Conservation (phyloP, 2,329 filamentous ascomycete genomes). For the Rhynchosporium graminicola region DNA sequence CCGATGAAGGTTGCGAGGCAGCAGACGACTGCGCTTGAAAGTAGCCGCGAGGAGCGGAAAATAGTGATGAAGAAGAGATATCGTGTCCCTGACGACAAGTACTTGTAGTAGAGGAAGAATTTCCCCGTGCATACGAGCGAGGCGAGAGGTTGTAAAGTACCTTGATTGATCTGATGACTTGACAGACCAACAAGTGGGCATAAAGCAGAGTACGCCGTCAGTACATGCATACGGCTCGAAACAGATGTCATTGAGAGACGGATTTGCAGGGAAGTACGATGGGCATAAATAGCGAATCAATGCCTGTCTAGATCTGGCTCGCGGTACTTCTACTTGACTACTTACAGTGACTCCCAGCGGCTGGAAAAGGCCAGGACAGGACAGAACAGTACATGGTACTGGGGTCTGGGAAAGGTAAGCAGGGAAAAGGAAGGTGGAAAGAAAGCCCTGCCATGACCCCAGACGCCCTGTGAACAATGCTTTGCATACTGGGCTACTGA, state of each 20-base stretch:
- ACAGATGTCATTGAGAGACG: conserved; percentile 33
- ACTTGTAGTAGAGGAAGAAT: background rate
- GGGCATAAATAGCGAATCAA: conserved; percentile 26
- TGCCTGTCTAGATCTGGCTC: conserved; percentile 39
- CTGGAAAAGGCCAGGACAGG: conserved; percentile 45
- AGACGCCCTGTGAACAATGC: conserved; percentile 23
- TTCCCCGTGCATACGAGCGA: conserved; percentile 5
- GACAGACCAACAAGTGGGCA: conserved; percentile 28
- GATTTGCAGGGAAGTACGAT: conserved; percentile 32
- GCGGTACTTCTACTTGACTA: conserved; percentile 42
- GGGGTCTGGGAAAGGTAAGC: background rate
- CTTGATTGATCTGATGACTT: conserved; percentile 37
- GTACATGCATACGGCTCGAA: conserved; percentile 37
- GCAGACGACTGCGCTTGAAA: conserved; percentile 19
- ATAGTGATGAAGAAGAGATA: conserved; percentile 16
- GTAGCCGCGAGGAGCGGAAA: conserved; percentile 11
- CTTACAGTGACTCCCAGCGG: conserved; percentile 49
- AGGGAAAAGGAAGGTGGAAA: background rate
- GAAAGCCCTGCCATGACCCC: conserved; percentile 9
- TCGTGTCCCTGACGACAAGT: background rate
- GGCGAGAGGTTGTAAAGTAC: conserved; percentile 16
- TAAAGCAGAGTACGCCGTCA: conserved; percentile 34
- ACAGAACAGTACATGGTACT: background rate
- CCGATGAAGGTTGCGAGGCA: conserved; percentile 22
- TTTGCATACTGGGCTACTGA: conserved; percentile 5